Base-by-base conservation (phyloP, 495 filamentous ascomycete species). In the Parathielavia appendiculata region DNA sequence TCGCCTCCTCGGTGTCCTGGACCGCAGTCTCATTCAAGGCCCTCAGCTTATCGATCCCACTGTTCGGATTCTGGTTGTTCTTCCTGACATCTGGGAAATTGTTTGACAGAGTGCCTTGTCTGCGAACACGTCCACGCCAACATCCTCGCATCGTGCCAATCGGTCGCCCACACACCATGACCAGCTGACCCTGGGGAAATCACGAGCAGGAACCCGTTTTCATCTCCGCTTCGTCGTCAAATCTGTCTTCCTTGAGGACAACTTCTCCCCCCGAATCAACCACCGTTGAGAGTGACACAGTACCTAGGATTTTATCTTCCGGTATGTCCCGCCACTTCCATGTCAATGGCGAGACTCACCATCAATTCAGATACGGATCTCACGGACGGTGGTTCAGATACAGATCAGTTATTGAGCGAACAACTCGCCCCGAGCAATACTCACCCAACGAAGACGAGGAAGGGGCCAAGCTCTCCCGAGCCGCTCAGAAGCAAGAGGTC, bases 371-470 rank as follows among this genome's bases (percentile, higher is more conserved):
- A 50, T 36, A 35, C 4, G 16, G 30, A 35, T 12, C 2, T 4
- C 47, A 19, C n/a, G 32, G 16, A 50, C 47, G 47, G 23, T 50
- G 30, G 30, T 36, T 50, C 47, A n/a, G 47, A 50, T n/a, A 36
- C 30, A 19, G 47, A 50, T 16, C 23, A 34, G 36, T 50, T 50
- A 16, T 26, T 49, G 11, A 16, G 34, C 23, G 46, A n/a, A 20
- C 46, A 49, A 49, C 46, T 34, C 23, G 46, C 48, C 39, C 43
- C 36, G 38, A 43, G 35, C 43, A 41, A 38, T 20, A 26, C 13
- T 53, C 20, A 19, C 50, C 36, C 50, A 53, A 41, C 38, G 32
- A 53, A 26, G 50, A 53, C 40, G 35, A 53, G 50, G 11, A 53
- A 53, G 36, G 19, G 10, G 17, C 36, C 22, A 53, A 32, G 38